Base-by-base conservation (phyloP, 1,284 basidiomycete species). In the Neonothopanus nambi region DNA sequence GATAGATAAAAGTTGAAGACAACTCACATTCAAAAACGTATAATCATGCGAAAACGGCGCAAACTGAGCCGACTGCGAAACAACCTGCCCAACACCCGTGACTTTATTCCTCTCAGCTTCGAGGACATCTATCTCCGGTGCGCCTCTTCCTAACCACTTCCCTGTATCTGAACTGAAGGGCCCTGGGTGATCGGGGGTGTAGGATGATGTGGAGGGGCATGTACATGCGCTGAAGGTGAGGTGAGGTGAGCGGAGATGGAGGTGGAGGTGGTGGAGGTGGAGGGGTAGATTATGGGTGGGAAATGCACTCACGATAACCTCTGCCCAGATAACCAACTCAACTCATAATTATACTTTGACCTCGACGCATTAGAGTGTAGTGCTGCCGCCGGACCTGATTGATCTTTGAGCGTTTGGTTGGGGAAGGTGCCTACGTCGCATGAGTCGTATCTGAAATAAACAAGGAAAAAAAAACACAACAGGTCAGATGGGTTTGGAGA, bases 101-200 rank as follows among this genome's bases (percentile, higher is more conserved):
- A 36, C 39, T 33, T 33, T 33, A 13, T 48, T 30, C 33, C 77
- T 73, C 67, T 82, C 79, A 30, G 87, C 89, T 70, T 91, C 89
- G 59, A 91, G 80, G 43, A 91, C 71, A 66, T 91, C 87, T 57
- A 91, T 90, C 65, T 91, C 89, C 30, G 89, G 89, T 2, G 89
- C 86, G 1, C 82, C 74, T 35, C 90, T 74, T 3, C 90, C 91
- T 2, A 88, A 81, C 76, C 36, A 89, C 78, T 56, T 78, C 76
- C 0, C 58, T 15, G 56, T 78, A 73, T 54, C 77, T 79, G 30
- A 33, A 8, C 30, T 8, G 30, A 33, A 33, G 3, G 91, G 91
- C 0, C 91, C 85, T 0, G 85, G 85, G 57, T 87, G 85, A 11
- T 66, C 63, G 30, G 30, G 30, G 4, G 30, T 33, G 30, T 33